These are phyloP conservation scores for Xylaria castorea DNA, from an alignment of 495 filamentous ascomycete genomes.

Conservation along the genomic window DNA sequence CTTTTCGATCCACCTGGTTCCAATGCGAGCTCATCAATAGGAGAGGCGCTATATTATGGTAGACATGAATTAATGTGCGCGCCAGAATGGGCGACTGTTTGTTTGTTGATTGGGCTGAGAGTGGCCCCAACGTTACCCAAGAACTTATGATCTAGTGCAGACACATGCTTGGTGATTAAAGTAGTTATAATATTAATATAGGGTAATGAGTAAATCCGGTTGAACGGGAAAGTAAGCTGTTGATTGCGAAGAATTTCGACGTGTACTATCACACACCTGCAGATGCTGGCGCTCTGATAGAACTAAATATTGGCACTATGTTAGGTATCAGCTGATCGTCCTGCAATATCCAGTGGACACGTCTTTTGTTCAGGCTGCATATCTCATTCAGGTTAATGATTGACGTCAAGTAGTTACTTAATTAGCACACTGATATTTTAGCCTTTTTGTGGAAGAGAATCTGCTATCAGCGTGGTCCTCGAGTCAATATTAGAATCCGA, in stretches of 20 bases:
- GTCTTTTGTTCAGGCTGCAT: conserved; percentile 7
- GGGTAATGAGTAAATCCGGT: neutral
- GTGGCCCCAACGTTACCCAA: neutral
- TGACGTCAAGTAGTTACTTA: conserved; percentile 4
- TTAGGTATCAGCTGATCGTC: conserved; percentile 13
- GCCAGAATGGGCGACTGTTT: neutral
- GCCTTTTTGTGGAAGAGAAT: neutral
- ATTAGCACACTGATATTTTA: neutral
- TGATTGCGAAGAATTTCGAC: conserved; percentile 2
- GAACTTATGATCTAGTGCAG: neutral
- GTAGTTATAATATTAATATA: neutral
- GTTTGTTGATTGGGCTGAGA: neutral
- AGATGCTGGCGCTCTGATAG: neutral
- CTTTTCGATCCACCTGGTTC: neutral
- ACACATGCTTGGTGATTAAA: conserved; percentile 7
- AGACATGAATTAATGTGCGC: neutral
- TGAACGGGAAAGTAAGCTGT: conserved; percentile 7
- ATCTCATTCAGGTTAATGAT: neutral
- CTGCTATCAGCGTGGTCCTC: neutral
- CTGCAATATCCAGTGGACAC: neutral
- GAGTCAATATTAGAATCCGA: neutral
- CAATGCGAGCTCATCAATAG: neutral
- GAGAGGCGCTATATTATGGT: neutral
- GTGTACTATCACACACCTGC: neutral
- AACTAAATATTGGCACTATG: neutral